Evolutionary conservation across 345 rosid species (phyloP), one percentile per base, ranked within the genome.

Genomic region (Leavenworthia alabamica): DNA sequence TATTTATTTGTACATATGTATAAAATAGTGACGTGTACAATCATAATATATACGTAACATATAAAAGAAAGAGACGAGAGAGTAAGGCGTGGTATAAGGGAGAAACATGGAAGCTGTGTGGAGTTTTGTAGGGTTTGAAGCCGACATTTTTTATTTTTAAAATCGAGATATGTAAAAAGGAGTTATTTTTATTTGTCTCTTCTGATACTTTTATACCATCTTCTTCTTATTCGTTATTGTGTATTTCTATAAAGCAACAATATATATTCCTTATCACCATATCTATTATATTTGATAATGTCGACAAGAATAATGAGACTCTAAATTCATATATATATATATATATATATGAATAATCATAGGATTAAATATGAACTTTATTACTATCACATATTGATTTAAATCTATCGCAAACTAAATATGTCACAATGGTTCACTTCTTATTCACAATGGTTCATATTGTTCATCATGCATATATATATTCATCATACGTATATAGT

Each of bases 101-200:
- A 73, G 80, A 73, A 74, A 81, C 83, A 80, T 63, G 52, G 83
- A 67, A 73, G 69, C 88, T 75, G 88, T 50, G 68, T n/a, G 26
- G 39, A 15, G 36, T 64, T 55, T 6, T 85, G 96, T 80, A 69
- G 85, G 93, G 85, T 64, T 75, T 67, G 35, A 72, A 76, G 84
- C 93, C 66, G 80, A 85, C 93, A 85, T 53, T 52, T 37, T 53
- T 2, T 63, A 12, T 27, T 56, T 39, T 45, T 47, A 16, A 29
- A 62, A 70, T 63, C 70, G 64, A 62, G 74, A 63, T 55, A 14
- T 47, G 62, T 56, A 7, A 39, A 62, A 70, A 70, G 69, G 26
- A 32, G 70, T 53, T 47, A 41, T 29, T 50, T 70, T 62, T 49
- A 27, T 50, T 39, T 63, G 64, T 63, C 64, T 48, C 39, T 63